Conservation (phyloP, 2,329 filamentous ascomycete genomes). For the Aquanectria penicillioides region DNA sequence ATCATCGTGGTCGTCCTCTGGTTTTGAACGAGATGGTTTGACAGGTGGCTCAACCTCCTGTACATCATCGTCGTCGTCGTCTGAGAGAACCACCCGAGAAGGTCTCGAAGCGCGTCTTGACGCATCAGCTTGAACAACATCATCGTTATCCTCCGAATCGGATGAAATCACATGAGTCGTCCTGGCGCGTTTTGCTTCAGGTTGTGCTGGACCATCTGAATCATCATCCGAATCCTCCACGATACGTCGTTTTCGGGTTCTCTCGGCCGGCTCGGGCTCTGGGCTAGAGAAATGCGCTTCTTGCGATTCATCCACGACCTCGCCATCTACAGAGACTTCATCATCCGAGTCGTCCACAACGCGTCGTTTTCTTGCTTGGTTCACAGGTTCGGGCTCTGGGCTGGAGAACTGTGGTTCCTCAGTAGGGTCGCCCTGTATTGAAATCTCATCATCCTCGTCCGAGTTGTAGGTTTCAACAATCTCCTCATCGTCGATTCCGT, state of each 20-base stretch:
- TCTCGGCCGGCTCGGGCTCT: constrained; percentile 16
- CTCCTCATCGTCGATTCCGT: constrained; percentile 50
- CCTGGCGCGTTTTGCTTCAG: constrained; percentile 39
- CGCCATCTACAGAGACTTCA: constrained; percentile 34
- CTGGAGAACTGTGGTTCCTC: constrained; percentile 44
- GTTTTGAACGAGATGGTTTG: too few species aligned
- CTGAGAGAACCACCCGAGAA: constrained; percentile 6
- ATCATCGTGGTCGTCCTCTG: constrained; percentile 7
- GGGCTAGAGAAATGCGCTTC: constrained; percentile 17
- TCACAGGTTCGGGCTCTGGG: constrained; percentile 38
- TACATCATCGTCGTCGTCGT: too few species aligned
- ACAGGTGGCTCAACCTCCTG: too few species aligned
- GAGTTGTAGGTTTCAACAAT: constrained; percentile 39
- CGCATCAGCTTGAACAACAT: background rate
- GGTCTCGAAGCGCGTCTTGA: constrained; percentile 3
- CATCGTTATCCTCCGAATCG: constrained; percentile 38
- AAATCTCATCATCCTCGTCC: constrained; percentile 42
- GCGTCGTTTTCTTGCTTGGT: constrained; percentile 8
- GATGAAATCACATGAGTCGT: constrained; percentile 25
- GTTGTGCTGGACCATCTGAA: constrained; percentile 29
- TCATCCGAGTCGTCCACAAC: constrained; percentile 1
- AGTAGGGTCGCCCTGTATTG: constrained; percentile 15
- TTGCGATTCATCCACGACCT: background rate
- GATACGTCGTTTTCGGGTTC: constrained; percentile 42
- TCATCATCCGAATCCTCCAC: constrained; percentile 47